Base-by-base conservation (phyloP, 2,329 filamentous ascomycete species). In the Capronia coronata region DNA sequence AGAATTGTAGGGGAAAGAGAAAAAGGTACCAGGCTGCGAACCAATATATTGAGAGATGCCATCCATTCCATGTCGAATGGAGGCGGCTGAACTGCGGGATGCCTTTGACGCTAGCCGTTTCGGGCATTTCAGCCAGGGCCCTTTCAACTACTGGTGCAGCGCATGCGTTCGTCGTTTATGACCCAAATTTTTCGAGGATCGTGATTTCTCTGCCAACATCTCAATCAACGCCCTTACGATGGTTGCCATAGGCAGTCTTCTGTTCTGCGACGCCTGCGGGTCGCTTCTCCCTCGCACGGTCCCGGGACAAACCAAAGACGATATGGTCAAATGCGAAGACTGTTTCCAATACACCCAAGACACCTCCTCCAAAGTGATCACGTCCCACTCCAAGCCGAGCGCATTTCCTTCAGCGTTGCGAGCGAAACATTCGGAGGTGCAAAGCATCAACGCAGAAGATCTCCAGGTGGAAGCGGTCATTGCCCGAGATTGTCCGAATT, bases 181-280 rank as follows among this genome's bases (percentile, higher is more conserved):
- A 25, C 16, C 27, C 43, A 25, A 41, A 41, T 23, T 41, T 41
- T 30, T 18, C 14, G 11, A 30, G 2, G 27, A 25, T 27, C 4
- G n/a, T n/a, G n/a, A 29, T 7, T 42, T 35, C 14, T 21, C 27
- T 30, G 7, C 6, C 22, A 3, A 41, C 21, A 23, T 23, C 37
- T 7, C 14, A 25, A 34, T n/a, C 25, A 23, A 19, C 43, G 16
- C 3, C 14, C 9, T 10, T 29, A 58, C 51, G 49, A 96, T 96
- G 91, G 82, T 90, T 58, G 83, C 87, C 14, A 89, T 96, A 59
- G 91, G 89, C 48, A 91, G 89, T 45, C 76, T 97, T 34, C 83
- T 95, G 29, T 97, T 97, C 69, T 97, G 91, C 73, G 87, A 78
- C 46, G 87, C 90, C 66, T 97, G 91, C 68, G 91, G 91, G 54